Percentiles rank a stretch among this genome's conserved stretches.
Conservation (phyloP, 2,329 filamentous ascomycete genomes). For the Monosporascus sp. region DNA sequence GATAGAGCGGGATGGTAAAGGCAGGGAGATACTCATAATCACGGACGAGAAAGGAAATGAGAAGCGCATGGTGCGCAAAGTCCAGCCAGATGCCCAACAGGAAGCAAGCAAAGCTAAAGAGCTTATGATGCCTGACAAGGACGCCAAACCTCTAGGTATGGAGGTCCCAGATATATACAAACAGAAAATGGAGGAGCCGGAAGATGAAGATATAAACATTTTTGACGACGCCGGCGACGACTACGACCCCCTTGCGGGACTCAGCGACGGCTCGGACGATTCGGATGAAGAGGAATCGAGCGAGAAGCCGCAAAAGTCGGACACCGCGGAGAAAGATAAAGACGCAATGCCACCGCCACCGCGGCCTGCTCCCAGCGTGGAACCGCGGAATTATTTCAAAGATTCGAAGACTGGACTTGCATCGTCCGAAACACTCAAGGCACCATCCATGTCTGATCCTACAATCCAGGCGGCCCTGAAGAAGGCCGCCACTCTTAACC, state of each 20-base stretch:
- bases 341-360: conserved; percentile 42
- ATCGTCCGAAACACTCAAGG: conserved; percentile 44
- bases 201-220: conserved; percentile 56
- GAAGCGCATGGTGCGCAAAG: conserved; percentile 57
- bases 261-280: conserved; percentile 39
- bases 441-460: conserved; percentile 63
- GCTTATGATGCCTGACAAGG: conserved; percentile 47
- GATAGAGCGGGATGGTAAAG: conserved; percentile 56
- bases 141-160: conserved; percentile 57
- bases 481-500: conserved; percentile 66
- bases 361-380: conserved; percentile 27
- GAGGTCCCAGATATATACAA: conserved; percentile 58
- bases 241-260: conserved; percentile 60
- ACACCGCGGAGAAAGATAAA: conserved; percentile 18
- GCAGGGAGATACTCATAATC: conserved; percentile 59
- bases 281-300: conserved; percentile 29
- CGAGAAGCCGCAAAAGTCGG: conserved; percentile 14
- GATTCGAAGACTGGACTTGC: conserved; percentile 50
- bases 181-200: conserved; percentile 40
- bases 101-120: conserved; percentile 32
- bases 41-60: conserved; percentile 62
- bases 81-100: conserved; percentile 32
- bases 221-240: conserved; percentile 62
- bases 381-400: conserved; percentile 57
- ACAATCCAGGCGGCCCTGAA: conserved; percentile 78